These are phyloP conservation scores for Microsporum audouinii DNA, from an alignment of 2,329 filamentous ascomycete species.

Conservation along the genomic window DNA sequence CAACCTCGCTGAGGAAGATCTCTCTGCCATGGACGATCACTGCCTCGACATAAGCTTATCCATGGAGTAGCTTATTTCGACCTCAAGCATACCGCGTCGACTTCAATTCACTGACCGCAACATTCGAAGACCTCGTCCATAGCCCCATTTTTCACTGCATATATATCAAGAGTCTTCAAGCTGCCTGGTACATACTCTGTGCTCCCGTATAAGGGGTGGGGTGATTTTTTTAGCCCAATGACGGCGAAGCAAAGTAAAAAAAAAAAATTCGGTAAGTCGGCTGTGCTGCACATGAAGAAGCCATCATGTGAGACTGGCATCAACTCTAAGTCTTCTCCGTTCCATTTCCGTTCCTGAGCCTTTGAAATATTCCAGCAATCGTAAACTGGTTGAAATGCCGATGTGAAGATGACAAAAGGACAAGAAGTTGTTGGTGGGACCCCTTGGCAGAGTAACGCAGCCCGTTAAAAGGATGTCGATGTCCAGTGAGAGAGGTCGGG, in stretches of 20 bases:
- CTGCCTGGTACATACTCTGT: background rate
- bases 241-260: background rate
- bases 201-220: background rate
- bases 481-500: background rate
- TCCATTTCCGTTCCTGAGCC: background rate
- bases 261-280: background rate
- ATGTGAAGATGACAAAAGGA: background rate
- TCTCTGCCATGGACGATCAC: constrained; percentile 1
- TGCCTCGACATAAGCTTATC: background rate
- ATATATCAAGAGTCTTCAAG: background rate
- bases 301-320: background rate
- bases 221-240: background rate
- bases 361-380: background rate
- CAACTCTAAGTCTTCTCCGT: background rate
- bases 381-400: background rate
- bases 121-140: background rate
- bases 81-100: background rate
- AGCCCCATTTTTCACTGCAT: background rate
- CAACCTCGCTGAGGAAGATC: background rate
- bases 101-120: background rate
- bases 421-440: background rate
- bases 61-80: constrained; percentile 4
- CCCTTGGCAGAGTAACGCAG: background rate
- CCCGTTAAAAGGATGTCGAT: no score
- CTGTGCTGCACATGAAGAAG: background rate